These are phyloP conservation scores for Apostasia ramifera DNA, from an alignment of 106 monocot species.

Conservation along the genomic window DNA sequence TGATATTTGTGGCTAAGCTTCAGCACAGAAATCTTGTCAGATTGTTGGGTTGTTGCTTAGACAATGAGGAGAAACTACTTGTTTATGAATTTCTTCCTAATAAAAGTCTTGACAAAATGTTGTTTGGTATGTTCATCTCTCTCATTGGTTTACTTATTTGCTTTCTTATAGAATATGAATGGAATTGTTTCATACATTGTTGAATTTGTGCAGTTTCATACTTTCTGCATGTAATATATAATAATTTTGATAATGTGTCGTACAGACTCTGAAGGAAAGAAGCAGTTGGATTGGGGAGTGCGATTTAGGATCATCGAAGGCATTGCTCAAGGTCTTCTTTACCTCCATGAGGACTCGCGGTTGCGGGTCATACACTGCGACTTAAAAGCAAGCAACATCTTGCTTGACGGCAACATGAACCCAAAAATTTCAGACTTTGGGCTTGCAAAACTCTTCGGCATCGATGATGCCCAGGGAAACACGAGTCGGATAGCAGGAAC, in stretches of 20 bases:
- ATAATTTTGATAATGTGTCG: too few species aligned
- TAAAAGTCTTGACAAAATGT: constrained; percentile 6
- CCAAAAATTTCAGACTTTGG: constrained; percentile 21
- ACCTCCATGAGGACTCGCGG: constrained; percentile 13
- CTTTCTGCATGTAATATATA: too few species aligned
- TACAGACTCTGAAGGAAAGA: neutral
- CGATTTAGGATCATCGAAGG: constrained; percentile 8
- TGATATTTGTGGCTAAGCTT: neutral
- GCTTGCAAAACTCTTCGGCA: constrained; percentile 5
- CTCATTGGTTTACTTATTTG: too few species aligned
- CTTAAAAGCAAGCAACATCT: constrained; percentile 15
- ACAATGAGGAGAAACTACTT: constrained; percentile 1
- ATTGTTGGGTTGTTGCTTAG: constrained; percentile 1
- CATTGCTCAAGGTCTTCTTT: constrained; percentile 13
- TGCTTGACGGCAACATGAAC: constrained; percentile 13
- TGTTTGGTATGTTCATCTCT: neutral
- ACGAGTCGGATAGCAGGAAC: constrained; percentile 11
- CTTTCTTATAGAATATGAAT: too few species aligned
- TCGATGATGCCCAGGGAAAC: constrained; percentile 3
- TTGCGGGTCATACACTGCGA: constrained; percentile 11
- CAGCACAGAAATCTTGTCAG: constrained; percentile 6
- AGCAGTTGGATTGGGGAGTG: constrained; percentile 8
- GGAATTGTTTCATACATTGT: too few species aligned
- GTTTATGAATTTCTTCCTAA: constrained; percentile 8
- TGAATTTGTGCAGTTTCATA: too few species aligned